Conservation (phyloP, 495 filamentous ascomycete species). For the Xylaria bambusicola region DNA sequence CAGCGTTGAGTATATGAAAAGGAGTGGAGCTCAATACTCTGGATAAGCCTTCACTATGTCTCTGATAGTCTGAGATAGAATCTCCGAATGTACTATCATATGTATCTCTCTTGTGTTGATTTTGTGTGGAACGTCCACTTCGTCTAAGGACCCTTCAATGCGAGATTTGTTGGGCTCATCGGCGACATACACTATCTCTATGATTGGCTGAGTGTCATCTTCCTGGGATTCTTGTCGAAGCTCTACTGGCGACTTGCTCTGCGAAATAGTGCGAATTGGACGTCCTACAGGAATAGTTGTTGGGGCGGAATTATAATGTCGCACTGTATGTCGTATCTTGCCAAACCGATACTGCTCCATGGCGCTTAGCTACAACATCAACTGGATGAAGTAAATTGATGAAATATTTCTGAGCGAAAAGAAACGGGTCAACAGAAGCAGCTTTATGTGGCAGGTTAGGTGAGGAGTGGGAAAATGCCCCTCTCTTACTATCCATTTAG, state of each 20-base stretch:
- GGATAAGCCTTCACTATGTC: not conserved
- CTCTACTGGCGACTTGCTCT: not conserved
- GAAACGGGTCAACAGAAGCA: too few relatives aligned
- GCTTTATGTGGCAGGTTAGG: too few relatives aligned
- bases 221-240: not conserved
- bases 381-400: too few relatives aligned
- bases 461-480: too few relatives aligned
- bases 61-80: not conserved
- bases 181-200: not conserved
- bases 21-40: not conserved
- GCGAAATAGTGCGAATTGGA: not conserved
- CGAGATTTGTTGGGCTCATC: not conserved
- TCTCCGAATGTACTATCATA: constrained; percentile 1
- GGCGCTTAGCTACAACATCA: too few relatives aligned
- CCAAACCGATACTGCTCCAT: not conserved
- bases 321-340: not conserved
- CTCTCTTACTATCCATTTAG: too few relatives aligned
- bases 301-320: not conserved
- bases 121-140: too few relatives aligned
- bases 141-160: too few relatives aligned
- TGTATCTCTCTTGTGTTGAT: not conserved
- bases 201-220: not conserved
- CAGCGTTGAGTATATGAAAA: too few relatives aligned
- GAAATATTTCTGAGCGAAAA: too few relatives aligned
- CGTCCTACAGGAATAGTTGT: too few relatives aligned